Evolutionary conservation across 1,284 basidiomycete genomes (phyloP).

Genomic region (Puccinia coronata): DNA sequence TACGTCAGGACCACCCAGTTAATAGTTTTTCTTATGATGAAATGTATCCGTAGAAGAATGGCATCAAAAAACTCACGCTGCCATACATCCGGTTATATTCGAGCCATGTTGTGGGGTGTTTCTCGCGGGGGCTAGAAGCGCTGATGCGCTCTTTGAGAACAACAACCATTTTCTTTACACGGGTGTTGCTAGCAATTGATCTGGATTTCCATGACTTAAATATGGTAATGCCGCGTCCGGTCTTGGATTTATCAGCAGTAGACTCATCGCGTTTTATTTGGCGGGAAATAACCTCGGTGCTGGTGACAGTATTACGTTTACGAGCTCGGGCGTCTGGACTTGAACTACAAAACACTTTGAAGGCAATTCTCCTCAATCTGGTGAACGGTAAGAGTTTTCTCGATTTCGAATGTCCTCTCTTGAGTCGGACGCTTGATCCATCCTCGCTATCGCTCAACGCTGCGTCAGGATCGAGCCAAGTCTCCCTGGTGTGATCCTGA

Average conservation of each 20-base stretch:
- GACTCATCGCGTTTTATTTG: neutral
- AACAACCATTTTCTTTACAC: conserved; percentile 37
- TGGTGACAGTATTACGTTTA: neutral
- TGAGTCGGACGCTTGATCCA: neutral
- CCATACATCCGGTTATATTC: conserved; percentile 53
- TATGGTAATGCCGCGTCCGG: neutral
- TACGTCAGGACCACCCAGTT: too few relatives aligned
- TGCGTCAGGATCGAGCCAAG: conserved; percentile 18
- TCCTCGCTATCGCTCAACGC: conserved; percentile 25
- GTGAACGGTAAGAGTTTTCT: conserved; percentile 22
- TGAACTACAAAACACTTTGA: conserved; percentile 29
- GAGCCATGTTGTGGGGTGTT: conserved; percentile 54
- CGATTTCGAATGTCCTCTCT: neutral
- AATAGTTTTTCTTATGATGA: neutral
- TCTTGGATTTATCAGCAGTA: neutral
- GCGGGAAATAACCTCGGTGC: conserved; percentile 5
- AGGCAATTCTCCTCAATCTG: conserved; percentile 35
- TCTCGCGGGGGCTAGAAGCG: conserved; percentile 52
- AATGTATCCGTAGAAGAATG: neutral
- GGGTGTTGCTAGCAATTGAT: neutral
- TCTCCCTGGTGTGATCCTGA: neutral
- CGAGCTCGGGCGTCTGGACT: neutral
- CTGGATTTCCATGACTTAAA: conserved; percentile 36
- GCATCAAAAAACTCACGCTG: conserved; percentile 48
- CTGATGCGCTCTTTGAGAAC: conserved; percentile 47